Evolutionary conservation across 345 rosid genomes (phyloP).

Genomic region (Eucalyptus coolabah): DNA sequence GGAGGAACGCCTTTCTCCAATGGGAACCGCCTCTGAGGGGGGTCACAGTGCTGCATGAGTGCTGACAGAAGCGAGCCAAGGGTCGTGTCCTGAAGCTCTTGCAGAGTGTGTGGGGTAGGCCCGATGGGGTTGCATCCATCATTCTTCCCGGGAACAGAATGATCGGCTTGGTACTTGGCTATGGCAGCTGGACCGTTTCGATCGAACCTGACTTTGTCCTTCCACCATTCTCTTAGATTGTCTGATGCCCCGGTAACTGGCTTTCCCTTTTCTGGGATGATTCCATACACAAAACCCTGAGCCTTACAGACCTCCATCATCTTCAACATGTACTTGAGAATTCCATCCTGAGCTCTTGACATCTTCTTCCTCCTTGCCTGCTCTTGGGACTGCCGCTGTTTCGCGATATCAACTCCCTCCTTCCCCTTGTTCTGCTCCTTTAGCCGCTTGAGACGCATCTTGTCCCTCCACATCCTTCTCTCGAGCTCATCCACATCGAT

Average conservation of each 20-base stretch:
- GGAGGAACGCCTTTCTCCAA: conserved; percentile 79
- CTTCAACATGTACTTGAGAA: conserved; percentile 78
- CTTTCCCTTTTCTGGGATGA: conserved; percentile 77
- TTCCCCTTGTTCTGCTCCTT: conserved; percentile 56
- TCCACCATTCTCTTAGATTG: conserved; percentile 96
- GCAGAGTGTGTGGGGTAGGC: conserved; percentile 64
- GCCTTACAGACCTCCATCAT: conserved; percentile 84
- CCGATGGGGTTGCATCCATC: conserved; percentile 37
- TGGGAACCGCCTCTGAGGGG: conserved; percentile 88
- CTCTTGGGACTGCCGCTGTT: conserved; percentile 69
- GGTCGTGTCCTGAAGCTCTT: conserved; percentile 96
- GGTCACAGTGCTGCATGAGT: conserved; percentile 79
- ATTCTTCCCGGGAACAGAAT: conserved; percentile 34
- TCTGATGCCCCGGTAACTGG: conserved; percentile 91
- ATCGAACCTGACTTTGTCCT: conserved; percentile 87
- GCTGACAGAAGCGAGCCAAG: conserved; percentile 87
- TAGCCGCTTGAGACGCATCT: conserved; percentile 51
- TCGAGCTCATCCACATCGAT: conserved; percentile 71
- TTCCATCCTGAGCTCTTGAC: conserved; percentile 79
- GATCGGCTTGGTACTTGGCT: conserved; percentile 57
- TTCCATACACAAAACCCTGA: conserved; percentile 91
- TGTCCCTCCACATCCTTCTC: conserved; percentile 78
- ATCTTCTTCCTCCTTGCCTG: conserved; percentile 68
- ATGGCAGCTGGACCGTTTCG: conserved; percentile 90
- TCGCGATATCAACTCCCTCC: conserved; percentile 38